Base-by-base conservation (phyloP, 768 basidiomycete species). In the Suillus discolor region DNA sequence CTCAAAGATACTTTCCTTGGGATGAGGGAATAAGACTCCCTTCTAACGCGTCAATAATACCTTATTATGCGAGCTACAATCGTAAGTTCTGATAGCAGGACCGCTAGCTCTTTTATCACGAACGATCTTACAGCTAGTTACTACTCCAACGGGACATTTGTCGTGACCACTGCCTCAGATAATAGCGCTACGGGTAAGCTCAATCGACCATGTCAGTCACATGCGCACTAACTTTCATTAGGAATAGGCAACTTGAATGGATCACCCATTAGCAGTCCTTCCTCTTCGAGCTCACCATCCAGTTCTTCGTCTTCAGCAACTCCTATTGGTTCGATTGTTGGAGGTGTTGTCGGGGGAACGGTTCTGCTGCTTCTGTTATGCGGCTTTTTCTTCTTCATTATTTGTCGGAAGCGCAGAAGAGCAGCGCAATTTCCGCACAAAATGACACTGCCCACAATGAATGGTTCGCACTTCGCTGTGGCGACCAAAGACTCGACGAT, bases 1-100 rank as follows among this genome's bases (percentile, higher is more conserved):
- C 16, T 38, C 13, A 18, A 47, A 75, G 74, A 34, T 75, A 77
- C 36, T 66, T 75, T 62, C 74, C 72, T 39, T 67, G 44, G 41
- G 47, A 23, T 23, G 44, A 64, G 31, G 68, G 66, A 7, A 47
- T 61, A 39, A 47, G 13, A 2, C 7, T 69, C 20, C 62, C 74
- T 6, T 44, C 23, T 4, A 49, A 57, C 25, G n/a, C 65, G 38
- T 51, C 68, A 9, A 71, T 77, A 60, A 71, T 75, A 54, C 74
- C 74, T 1, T 72, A 49, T 60, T 75, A 70, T 68, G 69, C 74
- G 5, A 36, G 66, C 13, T 68, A 60, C 44, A 68, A 77, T 28
- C 74, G 74, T 75, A 47, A 41, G 70, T 49, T 38, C 60, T 55
- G 47, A 59, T 23, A 51, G 16, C 6, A 39, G 12, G 25, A 9